These are phyloP conservation scores for Pseudogymnoascus sp. DNA, from an alignment of 2,329 filamentous ascomycete species.

Conservation along the genomic window DNA sequence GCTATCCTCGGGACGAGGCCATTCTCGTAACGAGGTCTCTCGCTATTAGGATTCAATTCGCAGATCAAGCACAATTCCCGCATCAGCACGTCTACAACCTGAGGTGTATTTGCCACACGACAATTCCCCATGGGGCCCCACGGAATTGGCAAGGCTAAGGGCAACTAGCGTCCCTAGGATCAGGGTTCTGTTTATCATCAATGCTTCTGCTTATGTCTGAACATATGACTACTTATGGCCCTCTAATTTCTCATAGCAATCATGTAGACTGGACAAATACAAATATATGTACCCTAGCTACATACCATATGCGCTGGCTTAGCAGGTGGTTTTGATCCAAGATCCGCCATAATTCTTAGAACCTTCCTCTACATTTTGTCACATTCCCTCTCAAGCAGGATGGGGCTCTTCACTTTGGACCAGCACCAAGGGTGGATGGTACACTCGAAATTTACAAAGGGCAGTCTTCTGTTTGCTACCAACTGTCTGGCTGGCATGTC, in stretches of 20 bases:
- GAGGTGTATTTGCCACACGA: neutral
- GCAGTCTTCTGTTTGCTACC: conserved; percentile 48
- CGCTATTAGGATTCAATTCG: neutral
- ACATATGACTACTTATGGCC: neutral
- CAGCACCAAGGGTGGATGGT: neutral
- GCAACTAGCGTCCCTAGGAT: neutral
- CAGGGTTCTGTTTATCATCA: neutral
- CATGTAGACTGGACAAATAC: neutral
- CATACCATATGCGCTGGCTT: neutral
- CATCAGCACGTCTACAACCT: neutral
- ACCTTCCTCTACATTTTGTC: neutral
- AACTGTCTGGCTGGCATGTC: conserved; percentile 58
- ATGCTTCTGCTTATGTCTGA: neutral
- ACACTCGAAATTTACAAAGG: conserved; percentile 30
- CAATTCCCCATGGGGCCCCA: neutral
- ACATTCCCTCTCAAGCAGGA: neutral
- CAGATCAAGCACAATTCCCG: neutral
- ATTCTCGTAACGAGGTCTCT: neutral
- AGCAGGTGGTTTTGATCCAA: neutral
- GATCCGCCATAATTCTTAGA: neutral
- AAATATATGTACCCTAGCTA: neutral
- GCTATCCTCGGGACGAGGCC: neutral
- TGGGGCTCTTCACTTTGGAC: neutral
- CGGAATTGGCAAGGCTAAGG: neutral
- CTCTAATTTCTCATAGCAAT: neutral